phyloP scores from a whole-genome alignment of 106 monocot species.

The Apostasia shenzhenica region DNA sequence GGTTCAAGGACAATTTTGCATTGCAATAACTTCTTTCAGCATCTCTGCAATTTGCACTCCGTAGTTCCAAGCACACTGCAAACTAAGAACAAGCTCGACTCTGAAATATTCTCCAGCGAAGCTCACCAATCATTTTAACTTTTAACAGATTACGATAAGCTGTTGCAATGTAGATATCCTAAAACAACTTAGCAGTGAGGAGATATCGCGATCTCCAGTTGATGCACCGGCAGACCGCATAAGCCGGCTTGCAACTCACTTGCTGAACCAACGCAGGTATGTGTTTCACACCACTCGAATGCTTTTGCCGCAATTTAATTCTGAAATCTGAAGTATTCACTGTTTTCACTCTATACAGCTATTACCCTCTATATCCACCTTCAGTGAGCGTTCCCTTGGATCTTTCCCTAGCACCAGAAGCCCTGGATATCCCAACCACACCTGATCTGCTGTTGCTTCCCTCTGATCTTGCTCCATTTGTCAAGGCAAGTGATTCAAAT shows the following conservation, averaged over 20 bases:
- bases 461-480: constrained; percentile 88
- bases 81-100: no score
- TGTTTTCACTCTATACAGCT: constrained; percentile 32
- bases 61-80: no score
- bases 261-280: constrained; percentile 72
- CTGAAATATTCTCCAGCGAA: no score
- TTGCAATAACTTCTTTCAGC: no score
- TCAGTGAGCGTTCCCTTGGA: constrained; percentile 67
- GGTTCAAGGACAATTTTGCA: no score
- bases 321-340: not conserved
- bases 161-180: constrained; percentile 78
- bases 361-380: constrained; percentile 88
- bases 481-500: constrained; percentile 48
- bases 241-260: constrained; percentile 63
- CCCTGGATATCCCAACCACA: constrained; percentile 50
- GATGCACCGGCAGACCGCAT: constrained; percentile 57
- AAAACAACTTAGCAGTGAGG: constrained; percentile 93
- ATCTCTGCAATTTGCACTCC: no score
- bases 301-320: no score
- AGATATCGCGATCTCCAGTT: constrained; percentile 62
- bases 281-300: not conserved
- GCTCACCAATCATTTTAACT: not conserved
- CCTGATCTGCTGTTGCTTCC: constrained; percentile 79
- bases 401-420: constrained; percentile 75
- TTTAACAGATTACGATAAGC: constrained; percentile 61